Conservation (phyloP, 371 early-diverging fungal species). For the Rhizomucor pusillus region DNA sequence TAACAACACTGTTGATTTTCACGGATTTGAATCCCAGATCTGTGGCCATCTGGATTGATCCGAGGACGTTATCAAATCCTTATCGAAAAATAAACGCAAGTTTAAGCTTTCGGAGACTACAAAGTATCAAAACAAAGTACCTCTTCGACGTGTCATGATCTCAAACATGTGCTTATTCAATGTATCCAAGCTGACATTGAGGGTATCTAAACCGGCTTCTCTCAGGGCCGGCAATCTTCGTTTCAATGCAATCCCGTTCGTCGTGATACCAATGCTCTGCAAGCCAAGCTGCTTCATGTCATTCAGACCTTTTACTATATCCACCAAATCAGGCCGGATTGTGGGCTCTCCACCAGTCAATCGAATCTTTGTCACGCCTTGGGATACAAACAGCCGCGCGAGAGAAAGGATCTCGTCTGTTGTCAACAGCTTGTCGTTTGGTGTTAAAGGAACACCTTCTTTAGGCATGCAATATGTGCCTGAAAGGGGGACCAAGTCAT, state of each 20-base stretch:
- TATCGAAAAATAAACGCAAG: background rate
- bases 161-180: slow-evolving; percentile 84
- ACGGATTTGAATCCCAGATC: slow-evolving; percentile 64
- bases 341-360: slow-evolving; percentile 97
- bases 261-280: slow-evolving; percentile 84
- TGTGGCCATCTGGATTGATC: slow-evolving; percentile 69
- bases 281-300: slow-evolving; percentile 70
- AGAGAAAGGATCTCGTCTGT: slow-evolving; percentile 79
- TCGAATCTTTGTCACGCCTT: slow-evolving; percentile 91
- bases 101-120: background rate
- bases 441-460: slow-evolving; percentile 82
- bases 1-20: slow-evolving; percentile 91
- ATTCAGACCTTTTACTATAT: slow-evolving; percentile 77
- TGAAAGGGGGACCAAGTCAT: too few relatives aligned
- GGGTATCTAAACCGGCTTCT: slow-evolving; percentile 76
- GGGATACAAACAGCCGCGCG: slow-evolving; percentile 78
- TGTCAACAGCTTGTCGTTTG: slow-evolving; percentile 65
- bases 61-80: slow-evolving; percentile 78
- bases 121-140: slow-evolving; percentile 16
- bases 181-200: slow-evolving; percentile 93
- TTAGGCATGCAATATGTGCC: slow-evolving; percentile 97
- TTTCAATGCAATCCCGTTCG: slow-evolving; percentile 89
- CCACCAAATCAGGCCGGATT: slow-evolving; percentile 85
- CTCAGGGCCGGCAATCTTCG: slow-evolving; percentile 72
- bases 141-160: slow-evolving; percentile 83